Evolutionary conservation across 192 early-diverging fungal species (phyloP).

Genomic region (Mortierella hygrophila): DNA sequence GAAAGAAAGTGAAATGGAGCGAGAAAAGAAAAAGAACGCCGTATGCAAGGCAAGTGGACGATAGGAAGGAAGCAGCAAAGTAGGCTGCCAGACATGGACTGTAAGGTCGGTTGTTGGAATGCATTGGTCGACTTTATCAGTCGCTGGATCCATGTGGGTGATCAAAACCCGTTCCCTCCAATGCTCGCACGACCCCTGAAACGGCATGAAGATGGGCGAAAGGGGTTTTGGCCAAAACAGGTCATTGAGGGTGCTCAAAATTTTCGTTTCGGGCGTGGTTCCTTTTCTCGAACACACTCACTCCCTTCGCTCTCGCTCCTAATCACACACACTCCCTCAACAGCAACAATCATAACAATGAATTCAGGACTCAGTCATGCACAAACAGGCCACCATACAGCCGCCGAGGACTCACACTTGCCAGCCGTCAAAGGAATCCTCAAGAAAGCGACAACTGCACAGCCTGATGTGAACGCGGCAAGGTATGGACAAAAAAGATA

Average conservation of each 20-base stretch:
- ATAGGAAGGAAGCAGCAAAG: too few relatives aligned
- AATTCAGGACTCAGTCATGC: background rate
- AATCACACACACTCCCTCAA: background rate
- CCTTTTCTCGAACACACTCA: background rate
- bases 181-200: background rate
- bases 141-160: background rate
- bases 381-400: background rate
- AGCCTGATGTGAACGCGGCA: conserved; percentile 19
- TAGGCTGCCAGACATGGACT: background rate
- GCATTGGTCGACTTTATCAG: background rate
- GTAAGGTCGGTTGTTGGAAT: background rate
- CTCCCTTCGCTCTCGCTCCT: background rate
- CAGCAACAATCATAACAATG: conserved; percentile 3
- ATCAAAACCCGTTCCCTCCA: background rate
- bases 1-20: too few relatives aligned
- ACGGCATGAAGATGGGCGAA: background rate
- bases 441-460: conserved; percentile 20
- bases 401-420: background rate
- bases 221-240: background rate
- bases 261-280: background rate
- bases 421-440: conserved; percentile 41
- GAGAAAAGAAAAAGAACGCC: too few relatives aligned
- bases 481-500: conserved; percentile 13
- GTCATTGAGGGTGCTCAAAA: background rate
- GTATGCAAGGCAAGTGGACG: too few relatives aligned